Evolutionary conservation across 2,329 filamentous ascomycete species (phyloP).

Genomic region (Exophiala viscosa): DNA sequence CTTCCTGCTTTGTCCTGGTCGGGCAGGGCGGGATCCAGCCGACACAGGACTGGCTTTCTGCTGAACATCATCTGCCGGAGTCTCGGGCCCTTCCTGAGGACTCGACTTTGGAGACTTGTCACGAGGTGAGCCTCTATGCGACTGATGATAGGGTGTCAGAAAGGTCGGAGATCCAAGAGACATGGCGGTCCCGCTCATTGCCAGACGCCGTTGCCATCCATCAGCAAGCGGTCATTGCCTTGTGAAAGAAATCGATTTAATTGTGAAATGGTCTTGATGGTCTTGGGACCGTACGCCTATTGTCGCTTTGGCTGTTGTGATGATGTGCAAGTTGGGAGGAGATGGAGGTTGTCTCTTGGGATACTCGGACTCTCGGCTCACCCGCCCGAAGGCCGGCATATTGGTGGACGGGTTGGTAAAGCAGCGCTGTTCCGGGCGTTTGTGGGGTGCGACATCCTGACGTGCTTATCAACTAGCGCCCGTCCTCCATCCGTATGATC

Average conservation of each 20-base stretch:
- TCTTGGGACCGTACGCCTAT: too few relatives aligned
- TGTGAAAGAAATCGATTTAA: background rate
- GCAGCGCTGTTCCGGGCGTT: too few relatives aligned
- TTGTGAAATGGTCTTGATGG: too few relatives aligned
- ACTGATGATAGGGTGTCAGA: conserved; percentile 10
- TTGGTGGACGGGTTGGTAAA: too few relatives aligned
- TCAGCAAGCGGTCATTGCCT: background rate
- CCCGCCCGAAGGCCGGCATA: too few relatives aligned
- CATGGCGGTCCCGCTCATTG: conserved; percentile 4
- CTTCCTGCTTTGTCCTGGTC: conserved; percentile 32
- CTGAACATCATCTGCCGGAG: background rate
- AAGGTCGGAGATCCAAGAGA: conserved; percentile 2
- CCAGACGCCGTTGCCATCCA: background rate
- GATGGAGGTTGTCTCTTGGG: too few relatives aligned
- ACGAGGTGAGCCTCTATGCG: conserved; percentile 9
- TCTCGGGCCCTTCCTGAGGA: conserved; percentile 9
- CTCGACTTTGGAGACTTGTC: conserved; percentile 13
- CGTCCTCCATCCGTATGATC: too few relatives aligned
- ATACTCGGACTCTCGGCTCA: too few relatives aligned
- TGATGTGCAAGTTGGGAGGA: too few relatives aligned
- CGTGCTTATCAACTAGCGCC: too few relatives aligned
- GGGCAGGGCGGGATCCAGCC: conserved; percentile 20
- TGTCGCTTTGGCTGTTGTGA: too few relatives aligned
- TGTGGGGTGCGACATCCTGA: too few relatives aligned
- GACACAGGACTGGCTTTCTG: conserved; percentile 19